These are phyloP conservation scores for Mycena latifolia DNA, from an alignment of 768 basidiomycete species.

Conservation along the genomic window DNA sequence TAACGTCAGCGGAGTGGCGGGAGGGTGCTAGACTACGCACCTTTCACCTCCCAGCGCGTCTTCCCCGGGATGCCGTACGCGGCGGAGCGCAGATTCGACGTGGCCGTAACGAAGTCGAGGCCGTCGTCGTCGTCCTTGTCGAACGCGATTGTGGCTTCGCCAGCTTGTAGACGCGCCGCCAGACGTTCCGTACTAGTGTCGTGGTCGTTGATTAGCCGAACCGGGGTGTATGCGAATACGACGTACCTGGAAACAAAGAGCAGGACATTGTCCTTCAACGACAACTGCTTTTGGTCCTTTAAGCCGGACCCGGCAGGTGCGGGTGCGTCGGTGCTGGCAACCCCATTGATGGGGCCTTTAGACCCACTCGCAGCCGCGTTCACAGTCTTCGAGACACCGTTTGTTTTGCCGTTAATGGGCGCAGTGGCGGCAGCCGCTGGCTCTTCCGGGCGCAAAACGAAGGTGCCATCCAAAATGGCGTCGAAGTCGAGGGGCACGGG, in stretches of 20 bases:
- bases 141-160: slow-evolving; percentile 84
- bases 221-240: background rate
- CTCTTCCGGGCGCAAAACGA: slow-evolving; percentile 55
- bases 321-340: slow-evolving; percentile 33
- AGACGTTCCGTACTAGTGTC: slow-evolving; percentile 81
- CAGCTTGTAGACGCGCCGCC: slow-evolving; percentile 71
- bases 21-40: slow-evolving; percentile 50
- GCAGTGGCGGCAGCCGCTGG: slow-evolving; percentile 27
- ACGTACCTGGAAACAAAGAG: slow-evolving; percentile 88
- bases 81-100: slow-evolving; percentile 91
- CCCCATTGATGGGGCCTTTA: slow-evolving; percentile 43
- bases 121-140: slow-evolving; percentile 99
- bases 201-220: background rate
- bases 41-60: slow-evolving; percentile 98
- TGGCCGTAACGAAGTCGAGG: slow-evolving; percentile 95
- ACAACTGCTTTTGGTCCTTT: slow-evolving; percentile 86
- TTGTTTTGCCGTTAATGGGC: slow-evolving; percentile 27
- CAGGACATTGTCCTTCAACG: slow-evolving; percentile 82
- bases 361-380: slow-evolving; percentile 45
- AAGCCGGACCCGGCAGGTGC: slow-evolving; percentile 51
- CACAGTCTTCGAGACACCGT: slow-evolving; percentile 20
- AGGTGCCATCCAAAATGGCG: slow-evolving; percentile 75
- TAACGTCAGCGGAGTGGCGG: background rate
- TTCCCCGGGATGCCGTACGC: slow-evolving; percentile 92
- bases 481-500: slow-evolving; percentile 89